Percentiles rank a stretch among this genome's conserved stretches.
These are phyloP conservation scores for Fomes fomentarius DNA, from an alignment of 1,284 basidiomycete species.

Conservation along the genomic window DNA sequence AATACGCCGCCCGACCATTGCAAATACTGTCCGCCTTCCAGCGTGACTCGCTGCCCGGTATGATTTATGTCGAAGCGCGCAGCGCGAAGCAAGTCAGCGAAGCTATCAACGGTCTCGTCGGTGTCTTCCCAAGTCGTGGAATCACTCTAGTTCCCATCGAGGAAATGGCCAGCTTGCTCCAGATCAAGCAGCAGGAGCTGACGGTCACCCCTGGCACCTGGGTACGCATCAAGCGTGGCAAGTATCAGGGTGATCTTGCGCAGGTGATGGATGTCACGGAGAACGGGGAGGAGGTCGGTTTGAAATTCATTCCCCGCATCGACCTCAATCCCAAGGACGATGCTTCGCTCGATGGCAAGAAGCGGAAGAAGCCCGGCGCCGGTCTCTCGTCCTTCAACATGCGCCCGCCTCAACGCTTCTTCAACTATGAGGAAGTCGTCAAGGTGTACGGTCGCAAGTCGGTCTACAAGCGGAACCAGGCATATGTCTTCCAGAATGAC, in stretches of 20 bases:
- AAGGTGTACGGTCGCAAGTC: conserved; percentile 84
- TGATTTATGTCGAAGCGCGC: conserved; percentile 95
- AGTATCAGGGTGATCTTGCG: conserved; percentile 93
- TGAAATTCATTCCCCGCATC: conserved; percentile 96
- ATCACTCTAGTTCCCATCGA: conserved; percentile 93
- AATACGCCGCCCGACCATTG: conserved; percentile 78
- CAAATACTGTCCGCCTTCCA: conserved; percentile 93
- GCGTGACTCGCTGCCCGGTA: conserved; percentile 92
- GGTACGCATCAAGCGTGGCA: conserved; percentile 95
- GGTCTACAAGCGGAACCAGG: conserved; percentile 72
- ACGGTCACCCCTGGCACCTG: conserved; percentile 88
- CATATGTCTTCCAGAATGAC: conserved; percentile 89
- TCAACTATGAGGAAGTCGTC: conserved; percentile 93
- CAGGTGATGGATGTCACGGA: conserved; percentile 94
- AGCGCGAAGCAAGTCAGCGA: conserved; percentile 86
- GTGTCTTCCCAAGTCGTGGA: conserved; percentile 84
- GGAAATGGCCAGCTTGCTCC: conserved; percentile 96
- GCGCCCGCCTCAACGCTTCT: conserved; percentile 90
- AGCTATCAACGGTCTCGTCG: conserved; percentile 90
- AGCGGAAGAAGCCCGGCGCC: conserved; percentile 68
- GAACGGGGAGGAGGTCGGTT: conserved; percentile 91
- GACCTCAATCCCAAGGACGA: conserved; percentile 92
- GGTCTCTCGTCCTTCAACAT: conserved; percentile 49
- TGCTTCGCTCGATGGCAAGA: conserved; percentile 63
- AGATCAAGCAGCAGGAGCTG: conserved; percentile 93